Evolutionary conservation across 2,329 filamentous ascomycete species (phyloP).

Genomic region (Coniochaeta prunicola): DNA sequence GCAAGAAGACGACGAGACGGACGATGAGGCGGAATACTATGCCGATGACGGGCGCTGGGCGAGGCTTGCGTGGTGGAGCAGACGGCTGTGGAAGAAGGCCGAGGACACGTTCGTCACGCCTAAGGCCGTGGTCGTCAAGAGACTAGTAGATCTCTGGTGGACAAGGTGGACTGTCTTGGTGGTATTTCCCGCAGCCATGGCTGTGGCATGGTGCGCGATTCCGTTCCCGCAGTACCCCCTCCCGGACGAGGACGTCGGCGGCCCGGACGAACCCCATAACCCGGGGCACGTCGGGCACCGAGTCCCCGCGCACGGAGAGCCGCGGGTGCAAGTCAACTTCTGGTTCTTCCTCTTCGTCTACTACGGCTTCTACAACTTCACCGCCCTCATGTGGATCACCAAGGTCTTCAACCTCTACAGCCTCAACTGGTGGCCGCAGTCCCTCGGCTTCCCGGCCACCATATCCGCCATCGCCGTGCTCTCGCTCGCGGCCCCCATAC

Average conservation of each 20-base stretch:
- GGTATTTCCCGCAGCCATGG: constrained; percentile 51
- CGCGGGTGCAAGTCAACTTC: constrained; percentile 59
- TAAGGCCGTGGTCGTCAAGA: constrained; percentile 48
- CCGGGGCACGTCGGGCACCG: constrained; percentile 26
- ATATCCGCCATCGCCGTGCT: constrained; percentile 52
- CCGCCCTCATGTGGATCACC: constrained; percentile 62
- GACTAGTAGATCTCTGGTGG: constrained; percentile 56
- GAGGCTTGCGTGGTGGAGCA: constrained; percentile 22
- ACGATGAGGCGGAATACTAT: constrained; percentile 19
- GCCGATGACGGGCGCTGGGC: constrained; percentile 20
- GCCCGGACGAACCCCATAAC: constrained; percentile 14
- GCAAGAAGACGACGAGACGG: constrained; percentile 21
- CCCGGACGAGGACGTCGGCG: constrained; percentile 30
- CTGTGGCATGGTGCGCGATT: constrained; percentile 57
- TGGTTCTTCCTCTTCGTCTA: constrained; percentile 67
- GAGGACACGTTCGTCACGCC: constrained; percentile 55
- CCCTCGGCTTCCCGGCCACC: constrained; percentile 58
- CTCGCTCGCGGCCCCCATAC: constrained; percentile 53
- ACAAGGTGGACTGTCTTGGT: constrained; percentile 54
- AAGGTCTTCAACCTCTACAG: constrained; percentile 66
- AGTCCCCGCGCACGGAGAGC: constrained; percentile 54
- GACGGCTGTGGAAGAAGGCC: constrained; percentile 24
- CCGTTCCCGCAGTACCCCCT: constrained; percentile 59
- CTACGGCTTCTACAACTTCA: constrained; percentile 62
- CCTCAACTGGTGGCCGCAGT: constrained; percentile 63